Conservation (phyloP, 2,329 filamentous ascomycete species). For the Ophiostoma sp. region DNA sequence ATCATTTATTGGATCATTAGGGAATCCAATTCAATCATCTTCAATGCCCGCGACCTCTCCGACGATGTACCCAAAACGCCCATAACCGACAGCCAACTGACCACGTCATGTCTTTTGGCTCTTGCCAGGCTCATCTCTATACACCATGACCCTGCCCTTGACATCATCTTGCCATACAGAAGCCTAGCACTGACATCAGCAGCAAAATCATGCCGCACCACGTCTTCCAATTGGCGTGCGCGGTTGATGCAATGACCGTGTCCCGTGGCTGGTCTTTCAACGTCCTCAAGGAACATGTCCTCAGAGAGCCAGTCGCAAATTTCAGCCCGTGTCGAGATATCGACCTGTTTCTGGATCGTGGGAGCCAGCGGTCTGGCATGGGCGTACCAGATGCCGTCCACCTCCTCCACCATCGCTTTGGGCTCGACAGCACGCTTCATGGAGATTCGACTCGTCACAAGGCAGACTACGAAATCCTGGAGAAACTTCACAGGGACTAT, state of each 20-base stretch:
- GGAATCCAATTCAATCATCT: not conserved
- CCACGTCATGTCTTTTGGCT: not conserved
- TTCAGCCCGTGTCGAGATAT: not conserved
- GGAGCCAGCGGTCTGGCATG: not conserved
- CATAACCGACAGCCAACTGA: not conserved
- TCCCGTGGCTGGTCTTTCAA: not conserved
- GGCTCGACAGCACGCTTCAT: not conserved
- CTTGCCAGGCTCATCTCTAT: not conserved
- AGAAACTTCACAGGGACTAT: not conserved
- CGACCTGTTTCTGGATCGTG: not conserved
- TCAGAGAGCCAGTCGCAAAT: not conserved
- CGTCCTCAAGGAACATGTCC: not conserved
- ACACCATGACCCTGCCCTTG: not conserved
- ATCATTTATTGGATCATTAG: not conserved
- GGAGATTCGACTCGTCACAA: not conserved
- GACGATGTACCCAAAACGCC: not conserved
- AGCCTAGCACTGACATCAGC: not conserved
- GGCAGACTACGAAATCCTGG: not conserved
- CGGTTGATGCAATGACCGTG: not conserved
- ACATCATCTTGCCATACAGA: not conserved
- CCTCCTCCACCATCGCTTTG: not conserved
- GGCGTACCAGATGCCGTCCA: not conserved
- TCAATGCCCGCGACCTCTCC: not conserved
- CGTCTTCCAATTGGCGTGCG: not conserved
- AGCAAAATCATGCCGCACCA: not conserved